Percentiles rank a stretch among this genome's conserved stretches.
These are phyloP conservation scores for Nadsonia starkeyi-henricii DNA, from an alignment of 1,139 yeast species.

Conservation along the genomic window DNA sequence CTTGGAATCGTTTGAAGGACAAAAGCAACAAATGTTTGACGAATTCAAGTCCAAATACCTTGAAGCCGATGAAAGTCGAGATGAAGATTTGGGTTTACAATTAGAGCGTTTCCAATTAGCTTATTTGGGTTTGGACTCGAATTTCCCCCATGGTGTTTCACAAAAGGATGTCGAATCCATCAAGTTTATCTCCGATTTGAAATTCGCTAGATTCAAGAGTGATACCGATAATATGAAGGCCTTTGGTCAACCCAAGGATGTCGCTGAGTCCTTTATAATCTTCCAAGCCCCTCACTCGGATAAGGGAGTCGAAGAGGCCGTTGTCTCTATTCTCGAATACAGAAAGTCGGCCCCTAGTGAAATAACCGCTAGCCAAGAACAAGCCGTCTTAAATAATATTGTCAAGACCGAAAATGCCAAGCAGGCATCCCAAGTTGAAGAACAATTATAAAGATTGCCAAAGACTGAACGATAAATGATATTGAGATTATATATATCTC, in stretches of 20 bases:
- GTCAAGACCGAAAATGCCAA: background rate
- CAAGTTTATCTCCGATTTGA: slow-evolving; percentile 7
- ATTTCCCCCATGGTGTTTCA: slow-evolving; percentile 10
- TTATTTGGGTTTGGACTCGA: slow-evolving; percentile 58
- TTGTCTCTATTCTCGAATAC: slow-evolving; percentile 33
- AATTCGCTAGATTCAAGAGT: slow-evolving; percentile 5
- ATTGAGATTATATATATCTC: background rate
- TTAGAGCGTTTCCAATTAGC: slow-evolving; percentile 70
- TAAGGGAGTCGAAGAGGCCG: slow-evolving; percentile 37
- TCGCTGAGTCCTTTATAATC: slow-evolving; percentile 37
- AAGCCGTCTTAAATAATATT: background rate
- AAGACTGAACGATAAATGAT: background rate
- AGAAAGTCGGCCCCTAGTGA: slow-evolving; percentile 9
- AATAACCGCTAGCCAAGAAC: background rate
- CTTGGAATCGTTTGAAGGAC: slow-evolving; percentile 31
- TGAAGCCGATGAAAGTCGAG: slow-evolving; percentile 41
- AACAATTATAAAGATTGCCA: background rate
- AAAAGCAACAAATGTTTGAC: slow-evolving; percentile 35
- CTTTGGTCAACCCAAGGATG: slow-evolving; percentile 25
- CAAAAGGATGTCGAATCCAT: slow-evolving; percentile 13
- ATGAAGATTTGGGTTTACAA: slow-evolving; percentile 48
- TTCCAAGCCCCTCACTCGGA: slow-evolving; percentile 35
- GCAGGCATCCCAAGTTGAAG: background rate
- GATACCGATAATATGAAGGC: slow-evolving; percentile 6
- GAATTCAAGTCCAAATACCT: slow-evolving; percentile 49